Conservation (phyloP, 345 rosid genomes). For the Sonneratia caseolaris region DNA sequence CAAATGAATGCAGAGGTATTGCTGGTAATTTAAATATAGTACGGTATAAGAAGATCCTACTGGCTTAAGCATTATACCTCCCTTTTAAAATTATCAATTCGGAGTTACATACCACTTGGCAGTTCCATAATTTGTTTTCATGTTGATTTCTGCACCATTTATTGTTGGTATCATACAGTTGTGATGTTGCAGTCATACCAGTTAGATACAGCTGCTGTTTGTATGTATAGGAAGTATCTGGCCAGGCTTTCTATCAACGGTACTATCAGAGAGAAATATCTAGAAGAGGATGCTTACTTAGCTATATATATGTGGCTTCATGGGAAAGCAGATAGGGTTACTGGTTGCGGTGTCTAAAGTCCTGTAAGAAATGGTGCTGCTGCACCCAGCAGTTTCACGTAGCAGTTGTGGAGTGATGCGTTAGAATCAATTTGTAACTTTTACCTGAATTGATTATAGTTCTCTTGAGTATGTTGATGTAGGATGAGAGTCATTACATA, state of each 20-base stretch:
- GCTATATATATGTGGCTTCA: background rate
- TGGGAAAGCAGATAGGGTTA: background rate
- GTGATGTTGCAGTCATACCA: background rate
- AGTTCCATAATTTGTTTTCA: background rate
- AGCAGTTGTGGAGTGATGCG: background rate
- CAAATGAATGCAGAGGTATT: constrained; percentile 67
- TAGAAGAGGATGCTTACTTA: background rate
- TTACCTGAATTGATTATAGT: background rate
- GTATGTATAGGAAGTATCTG: background rate
- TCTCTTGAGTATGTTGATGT: background rate
- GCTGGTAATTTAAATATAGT: background rate
- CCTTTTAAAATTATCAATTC: background rate
- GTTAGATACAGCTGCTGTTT: background rate
- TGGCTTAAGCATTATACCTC: background rate
- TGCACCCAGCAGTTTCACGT: background rate
- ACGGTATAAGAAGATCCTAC: background rate
- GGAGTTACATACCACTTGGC: background rate
- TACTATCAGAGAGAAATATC: background rate
- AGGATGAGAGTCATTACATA: background rate
- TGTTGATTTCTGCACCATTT: background rate
- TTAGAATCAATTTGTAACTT: background rate
- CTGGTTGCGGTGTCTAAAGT: background rate
- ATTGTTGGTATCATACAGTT: background rate
- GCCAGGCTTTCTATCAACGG: background rate
- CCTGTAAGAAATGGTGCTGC: background rate